phyloP scores from a whole-genome alignment of 371 early-diverging fungal genomes.

The Mortierella sp. region DNA sequence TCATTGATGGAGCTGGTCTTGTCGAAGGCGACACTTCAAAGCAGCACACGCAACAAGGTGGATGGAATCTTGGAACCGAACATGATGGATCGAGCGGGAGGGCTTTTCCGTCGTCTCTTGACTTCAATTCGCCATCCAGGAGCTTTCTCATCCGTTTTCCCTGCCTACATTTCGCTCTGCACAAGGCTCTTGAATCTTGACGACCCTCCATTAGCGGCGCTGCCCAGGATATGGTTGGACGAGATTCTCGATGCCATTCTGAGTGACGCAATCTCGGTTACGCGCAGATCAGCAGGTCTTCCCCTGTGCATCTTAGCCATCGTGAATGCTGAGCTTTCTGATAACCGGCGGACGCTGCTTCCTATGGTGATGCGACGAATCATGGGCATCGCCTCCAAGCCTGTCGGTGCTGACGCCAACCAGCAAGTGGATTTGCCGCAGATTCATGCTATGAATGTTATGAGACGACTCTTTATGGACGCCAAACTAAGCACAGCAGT shows the following conservation, averaged over 20 bases:
- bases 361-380: constrained; percentile 74
- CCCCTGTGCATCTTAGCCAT: constrained; percentile 91
- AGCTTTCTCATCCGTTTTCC: constrained; percentile 90
- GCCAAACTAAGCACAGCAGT: constrained; percentile 77
- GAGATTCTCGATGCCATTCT: constrained; percentile 63
- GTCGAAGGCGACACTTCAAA: constrained; percentile 40
- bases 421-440: constrained; percentile 78
- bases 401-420: constrained; percentile 59
- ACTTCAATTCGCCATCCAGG: constrained; percentile 91
- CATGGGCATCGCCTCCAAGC: constrained; percentile 68
- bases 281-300: constrained; percentile 93
- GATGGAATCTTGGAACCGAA: constrained; percentile 29
- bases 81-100: constrained; percentile 58
- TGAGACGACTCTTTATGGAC: constrained; percentile 87
- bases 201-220: constrained; percentile 55
- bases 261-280: constrained; percentile 83
- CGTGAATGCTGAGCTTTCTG: constrained; percentile 77
- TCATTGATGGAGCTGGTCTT: constrained; percentile 56
- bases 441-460: constrained; percentile 91
- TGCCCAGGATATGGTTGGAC: constrained; percentile 76
- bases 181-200: constrained; percentile 68
- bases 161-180: constrained; percentile 80
- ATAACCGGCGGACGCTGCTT: constrained; percentile 67
- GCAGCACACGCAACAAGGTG: constrained; percentile 18
- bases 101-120: constrained; percentile 66